Evolutionary conservation across 805 yeast genomes (phyloP).

Genomic region (Ogataea allantospora): DNA sequence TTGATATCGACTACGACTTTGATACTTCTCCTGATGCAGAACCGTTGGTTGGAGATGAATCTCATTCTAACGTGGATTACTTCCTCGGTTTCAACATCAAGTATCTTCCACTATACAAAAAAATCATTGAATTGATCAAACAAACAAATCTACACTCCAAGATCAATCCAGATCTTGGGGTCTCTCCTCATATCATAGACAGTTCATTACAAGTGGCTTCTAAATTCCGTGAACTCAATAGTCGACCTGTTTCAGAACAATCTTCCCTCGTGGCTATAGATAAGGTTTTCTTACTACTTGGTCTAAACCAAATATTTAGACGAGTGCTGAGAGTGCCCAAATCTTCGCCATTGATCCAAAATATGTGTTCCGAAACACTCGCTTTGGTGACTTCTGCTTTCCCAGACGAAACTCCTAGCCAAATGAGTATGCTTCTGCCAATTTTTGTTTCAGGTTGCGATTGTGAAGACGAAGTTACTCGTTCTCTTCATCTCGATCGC

Average conservation of each 20-base stretch:
- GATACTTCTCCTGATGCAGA: conserved; percentile 12
- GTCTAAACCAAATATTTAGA: conserved; percentile 54
- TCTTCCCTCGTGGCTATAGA: conserved; percentile 44
- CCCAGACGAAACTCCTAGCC: conserved; percentile 48
- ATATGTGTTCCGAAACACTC: conserved; percentile 42
- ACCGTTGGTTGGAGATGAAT: conserved; percentile 24
- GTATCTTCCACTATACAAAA: conserved; percentile 56
- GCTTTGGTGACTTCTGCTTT: conserved; percentile 38
- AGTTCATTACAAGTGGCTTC: conserved; percentile 42
- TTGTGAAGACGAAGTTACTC: conserved; percentile 36
- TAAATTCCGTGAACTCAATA: conserved; percentile 30
- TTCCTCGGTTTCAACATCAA: conserved; percentile 65
- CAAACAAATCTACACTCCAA: conserved; percentile 24
- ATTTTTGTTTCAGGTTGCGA: conserved; percentile 62
- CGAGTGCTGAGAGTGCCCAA: conserved; percentile 51
- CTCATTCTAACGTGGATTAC: conserved; percentile 51
- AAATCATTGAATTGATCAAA: conserved; percentile 43
- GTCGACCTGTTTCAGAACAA: conserved; percentile 9
- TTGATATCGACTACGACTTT: conserved; percentile 32
- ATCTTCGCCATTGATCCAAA: conserved; percentile 46
- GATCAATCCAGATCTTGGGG: conserved; percentile 5
- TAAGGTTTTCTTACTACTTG: conserved; percentile 50
- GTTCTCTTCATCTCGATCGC: conserved; percentile 40
- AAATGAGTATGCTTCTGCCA: conserved; percentile 54
- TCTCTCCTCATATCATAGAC: conserved; percentile 25